Base-by-base conservation (phyloP, 257 asterid species). In the Primulina huaijiensis region DNA sequence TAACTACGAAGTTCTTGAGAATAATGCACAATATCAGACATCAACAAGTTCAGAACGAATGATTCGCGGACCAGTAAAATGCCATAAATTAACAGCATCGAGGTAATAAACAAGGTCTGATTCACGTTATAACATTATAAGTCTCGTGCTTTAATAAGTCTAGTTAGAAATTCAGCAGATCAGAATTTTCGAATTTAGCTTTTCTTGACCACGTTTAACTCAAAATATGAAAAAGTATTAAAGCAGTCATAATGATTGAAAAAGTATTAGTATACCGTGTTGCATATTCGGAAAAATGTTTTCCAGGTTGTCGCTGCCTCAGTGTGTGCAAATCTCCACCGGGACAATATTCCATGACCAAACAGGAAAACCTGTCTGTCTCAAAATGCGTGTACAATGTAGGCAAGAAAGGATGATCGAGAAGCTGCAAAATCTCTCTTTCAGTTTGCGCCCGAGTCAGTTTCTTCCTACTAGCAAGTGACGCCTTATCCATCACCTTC, bases 401-500 rank as follows among this genome's bases (percentile, higher is more conserved):
- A 2, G 90, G 90, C 77, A 85, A 76, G 80, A 85, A 85, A 4
- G 90, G 88, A 69, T 85, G 87, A 66, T 85, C 90, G 53, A 85
- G 71, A 70, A 85, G 83, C 84, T 85, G 89, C 75, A 85, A 76
- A 74, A 85, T 85, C 66, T 82, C 87, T 64, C 85, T 71, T 62
- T 85, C 90, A 6, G 87, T 82, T 62, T 78, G 82, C 2, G 81
- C 77, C 75, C 87, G 69, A 21, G 62, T 74, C 77, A 85, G 59
- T 70, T 85, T 85, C 65, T 85, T 85, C 79, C 84, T 72, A 58
- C 75, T 73, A 37, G 86, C 87, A 64, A 82, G 87, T 5, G 81
- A 76, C 17, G 78, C 87, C 81, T 80, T 85, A 65, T 85, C 90
- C 90, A 85, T 85, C 19, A 82, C 87, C 74, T 85, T 85, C 88